A percentile compares a stretch with the other conserved stretches of the same genome.
These are phyloP conservation scores for Dorcoceras hygrometricum DNA, from an alignment of 257 asterid genomes.

Conservation along the genomic window DNA sequence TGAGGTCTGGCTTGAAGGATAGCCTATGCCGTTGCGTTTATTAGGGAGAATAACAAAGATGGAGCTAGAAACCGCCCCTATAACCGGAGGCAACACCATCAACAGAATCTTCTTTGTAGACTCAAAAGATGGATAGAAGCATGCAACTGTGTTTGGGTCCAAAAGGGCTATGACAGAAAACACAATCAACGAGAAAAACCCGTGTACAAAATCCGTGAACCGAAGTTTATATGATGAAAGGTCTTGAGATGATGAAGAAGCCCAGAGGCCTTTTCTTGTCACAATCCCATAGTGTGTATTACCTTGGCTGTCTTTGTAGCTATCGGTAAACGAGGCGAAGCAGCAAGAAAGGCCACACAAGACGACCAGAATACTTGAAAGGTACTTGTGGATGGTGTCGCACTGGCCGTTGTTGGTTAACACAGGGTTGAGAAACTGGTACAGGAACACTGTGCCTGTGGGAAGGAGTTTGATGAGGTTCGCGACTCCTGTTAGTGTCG, in stretches of 20 bases:
- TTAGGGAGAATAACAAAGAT: slow-evolving; percentile 58
- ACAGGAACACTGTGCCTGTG: slow-evolving; percentile 59
- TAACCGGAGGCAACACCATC: slow-evolving; percentile 59
- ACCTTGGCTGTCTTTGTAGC: slow-evolving; percentile 61
- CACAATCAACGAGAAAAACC: slow-evolving; percentile 45
- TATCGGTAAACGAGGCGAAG: slow-evolving; percentile 74
- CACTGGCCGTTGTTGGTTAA: slow-evolving; percentile 78
- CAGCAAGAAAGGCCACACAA: slow-evolving; percentile 54
- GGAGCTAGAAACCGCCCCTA: slow-evolving; percentile 49
- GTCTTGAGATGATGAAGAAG: slow-evolving; percentile 32
- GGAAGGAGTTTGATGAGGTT: slow-evolving; percentile 71
- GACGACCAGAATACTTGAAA: slow-evolving; percentile 40
- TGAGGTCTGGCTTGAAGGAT: neutral
- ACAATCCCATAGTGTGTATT: slow-evolving; percentile 55
- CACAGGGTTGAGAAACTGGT: slow-evolving; percentile 78
- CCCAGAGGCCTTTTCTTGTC: slow-evolving; percentile 71
- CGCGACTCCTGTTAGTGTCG: slow-evolving; percentile 52
- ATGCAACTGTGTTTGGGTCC: slow-evolving; percentile 56
- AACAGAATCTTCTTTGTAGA: slow-evolving; percentile 45
- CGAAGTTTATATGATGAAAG: slow-evolving; percentile 43
- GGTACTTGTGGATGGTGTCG: slow-evolving; percentile 43
- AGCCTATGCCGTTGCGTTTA: slow-evolving; percentile 68
- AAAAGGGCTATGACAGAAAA: slow-evolving; percentile 56
- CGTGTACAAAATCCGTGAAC: slow-evolving; percentile 63
- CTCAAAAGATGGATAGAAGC: slow-evolving; percentile 67